A percentile compares a stretch with the other conserved stretches of the same genome.
phyloP scores from a whole-genome alignment of 1,139 yeast species.

The Blastobotrys ciferrii region DNA sequence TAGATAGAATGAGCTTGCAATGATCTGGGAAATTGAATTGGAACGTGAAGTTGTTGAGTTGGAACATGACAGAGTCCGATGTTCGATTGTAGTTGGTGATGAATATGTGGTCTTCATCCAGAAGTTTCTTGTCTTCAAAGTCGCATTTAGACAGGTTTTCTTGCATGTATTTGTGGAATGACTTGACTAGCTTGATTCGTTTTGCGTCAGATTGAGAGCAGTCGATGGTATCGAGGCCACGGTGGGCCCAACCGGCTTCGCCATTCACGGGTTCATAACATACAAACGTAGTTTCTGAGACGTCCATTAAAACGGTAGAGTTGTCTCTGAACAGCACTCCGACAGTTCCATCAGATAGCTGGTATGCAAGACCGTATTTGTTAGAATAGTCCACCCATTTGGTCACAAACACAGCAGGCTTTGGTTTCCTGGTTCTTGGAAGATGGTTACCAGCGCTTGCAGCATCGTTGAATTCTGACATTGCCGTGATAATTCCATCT shows the following conservation, averaged over 20 bases:
- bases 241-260: constrained; percentile 20
- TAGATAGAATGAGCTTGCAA: constrained; percentile 78
- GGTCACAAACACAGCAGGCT: constrained; percentile 53
- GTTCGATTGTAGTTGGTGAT: constrained; percentile 77
- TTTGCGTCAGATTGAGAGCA: constrained; percentile 26
- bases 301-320: constrained; percentile 24
- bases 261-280: constrained; percentile 9
- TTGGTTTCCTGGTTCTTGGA: constrained; percentile 3
- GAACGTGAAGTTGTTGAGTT: constrained; percentile 85
- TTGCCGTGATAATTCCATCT: constrained; percentile 5
- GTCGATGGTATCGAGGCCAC: constrained; percentile 16
- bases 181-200: constrained; percentile 31
- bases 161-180: constrained; percentile 38
- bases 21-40: constrained; percentile 96
- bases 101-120: constrained; percentile 45
- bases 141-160: constrained; percentile 30
- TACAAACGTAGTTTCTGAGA: constrained; percentile 16
- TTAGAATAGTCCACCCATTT: constrained; percentile 99
- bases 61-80: constrained; percentile 63
- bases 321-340: constrained; percentile 44
- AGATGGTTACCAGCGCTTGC: background rate
- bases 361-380: constrained; percentile 93
- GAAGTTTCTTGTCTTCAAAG: constrained; percentile 11
- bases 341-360: constrained; percentile 81
- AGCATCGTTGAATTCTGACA: background rate